phyloP scores from a whole-genome alignment of 306 rosid genomes.

The Acacia melanoxylon region DNA sequence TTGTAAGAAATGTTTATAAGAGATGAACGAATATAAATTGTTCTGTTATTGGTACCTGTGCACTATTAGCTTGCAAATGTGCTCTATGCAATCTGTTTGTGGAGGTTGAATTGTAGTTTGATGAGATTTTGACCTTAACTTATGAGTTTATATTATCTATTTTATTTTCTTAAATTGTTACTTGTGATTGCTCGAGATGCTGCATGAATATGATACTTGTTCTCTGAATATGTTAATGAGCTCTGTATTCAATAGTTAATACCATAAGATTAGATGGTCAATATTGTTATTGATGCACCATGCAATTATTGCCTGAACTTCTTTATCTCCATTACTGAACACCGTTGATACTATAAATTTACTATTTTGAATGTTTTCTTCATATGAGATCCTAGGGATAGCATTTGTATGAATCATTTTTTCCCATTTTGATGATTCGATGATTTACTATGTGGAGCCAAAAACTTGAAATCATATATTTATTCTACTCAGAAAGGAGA shows the following conservation, averaged over 20 bases:
- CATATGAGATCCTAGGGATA: not conserved
- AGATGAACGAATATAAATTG: not conserved
- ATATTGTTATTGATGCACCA: not conserved
- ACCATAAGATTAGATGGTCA: not conserved
- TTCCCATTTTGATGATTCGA: not conserved
- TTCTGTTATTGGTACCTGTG: not conserved
- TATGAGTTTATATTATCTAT: not conserved
- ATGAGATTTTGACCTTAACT: not conserved
- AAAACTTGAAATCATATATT: slow-evolving; percentile 8
- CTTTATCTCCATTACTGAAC: not conserved
- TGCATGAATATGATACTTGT: slow-evolving; percentile 21
- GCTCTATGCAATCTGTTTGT: not conserved
- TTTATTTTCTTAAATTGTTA: not conserved
- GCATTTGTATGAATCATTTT: not conserved
- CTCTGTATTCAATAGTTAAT: not conserved
- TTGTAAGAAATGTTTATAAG: not conserved
- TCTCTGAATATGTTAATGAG: not conserved
- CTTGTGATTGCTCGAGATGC: slow-evolving; percentile 12
- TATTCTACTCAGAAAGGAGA: not conserved
- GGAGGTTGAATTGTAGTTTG: not conserved
- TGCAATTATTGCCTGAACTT: not conserved
- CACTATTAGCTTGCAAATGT: not conserved
- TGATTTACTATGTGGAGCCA: slow-evolving; percentile 7
- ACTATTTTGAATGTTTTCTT: not conserved
- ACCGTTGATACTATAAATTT: not conserved